phyloP scores from a whole-genome alignment of 805 yeast genomes.

The Yamadazyma paraphyllophila region DNA sequence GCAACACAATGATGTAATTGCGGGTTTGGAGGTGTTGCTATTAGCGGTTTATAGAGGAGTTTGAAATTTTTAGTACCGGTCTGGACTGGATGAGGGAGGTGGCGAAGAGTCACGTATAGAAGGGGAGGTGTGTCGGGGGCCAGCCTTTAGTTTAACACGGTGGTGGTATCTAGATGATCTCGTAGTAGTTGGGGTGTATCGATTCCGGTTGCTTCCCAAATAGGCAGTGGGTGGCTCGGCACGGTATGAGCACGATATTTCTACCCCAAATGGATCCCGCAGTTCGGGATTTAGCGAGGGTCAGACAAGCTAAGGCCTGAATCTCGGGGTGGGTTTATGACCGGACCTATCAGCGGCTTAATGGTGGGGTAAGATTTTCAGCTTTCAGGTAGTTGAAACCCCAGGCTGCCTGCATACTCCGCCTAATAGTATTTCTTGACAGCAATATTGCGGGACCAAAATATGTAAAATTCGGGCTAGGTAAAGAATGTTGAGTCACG shows the following conservation, averaged over 20 bases:
- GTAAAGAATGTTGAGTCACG: neutral
- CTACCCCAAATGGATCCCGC: conserved; percentile 14
- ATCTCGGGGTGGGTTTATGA: conserved; percentile 5
- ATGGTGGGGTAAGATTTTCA: conserved; percentile 1
- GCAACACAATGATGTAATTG: conserved; percentile 4
- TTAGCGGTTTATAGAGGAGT: neutral
- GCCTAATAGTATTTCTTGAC: neutral
- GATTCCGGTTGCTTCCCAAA: neutral
- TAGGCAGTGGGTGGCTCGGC: neutral
- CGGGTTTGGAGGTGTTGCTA: neutral
- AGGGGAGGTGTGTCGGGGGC: too few relatives aligned
- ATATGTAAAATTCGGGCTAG: neutral
- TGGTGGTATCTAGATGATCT: too few relatives aligned
- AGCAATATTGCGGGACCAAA: neutral
- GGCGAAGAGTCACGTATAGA: too few relatives aligned
- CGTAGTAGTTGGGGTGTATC: neutral
- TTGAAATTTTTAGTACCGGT: neutral
- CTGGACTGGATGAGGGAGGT: too few relatives aligned
- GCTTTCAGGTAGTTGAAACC: neutral
- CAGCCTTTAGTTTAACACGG: too few relatives aligned
- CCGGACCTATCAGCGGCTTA: neutral
- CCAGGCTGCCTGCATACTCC: neutral
- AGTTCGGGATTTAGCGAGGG: conserved; percentile 4
- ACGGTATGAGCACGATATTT: neutral
- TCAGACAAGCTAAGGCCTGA: conserved; percentile 1